phyloP scores from a whole-genome alignment of 2,329 filamentous ascomycete genomes.

The Fusarium metavorans region DNA sequence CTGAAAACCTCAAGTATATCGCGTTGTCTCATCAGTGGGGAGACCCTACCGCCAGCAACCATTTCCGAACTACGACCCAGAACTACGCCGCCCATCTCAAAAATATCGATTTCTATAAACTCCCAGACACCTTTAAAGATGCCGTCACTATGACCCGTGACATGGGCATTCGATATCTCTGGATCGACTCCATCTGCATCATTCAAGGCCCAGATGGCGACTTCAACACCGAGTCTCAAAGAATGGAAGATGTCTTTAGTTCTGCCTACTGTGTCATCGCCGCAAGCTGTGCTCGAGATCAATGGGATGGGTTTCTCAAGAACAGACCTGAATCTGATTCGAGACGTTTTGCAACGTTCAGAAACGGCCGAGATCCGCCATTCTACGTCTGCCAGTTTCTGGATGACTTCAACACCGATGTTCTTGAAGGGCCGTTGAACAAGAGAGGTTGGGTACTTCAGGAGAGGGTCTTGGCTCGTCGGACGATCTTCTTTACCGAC shows the following conservation, averaged over 20 bases:
- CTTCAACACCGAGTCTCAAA: slow-evolving; percentile 13
- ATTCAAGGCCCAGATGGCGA: slow-evolving; percentile 18
- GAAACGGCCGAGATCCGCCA: neutral
- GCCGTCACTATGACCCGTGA: slow-evolving; percentile 9
- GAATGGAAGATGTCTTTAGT: slow-evolving; percentile 24
- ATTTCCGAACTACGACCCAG: neutral
- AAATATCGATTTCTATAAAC: neutral
- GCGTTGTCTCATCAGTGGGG: slow-evolving; percentile 14
- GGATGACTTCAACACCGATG: slow-evolving; percentile 9
- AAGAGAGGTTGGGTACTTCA: slow-evolving; percentile 12
- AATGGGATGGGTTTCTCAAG: slow-evolving; percentile 4
- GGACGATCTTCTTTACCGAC: slow-evolving; percentile 1
- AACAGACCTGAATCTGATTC: neutral
- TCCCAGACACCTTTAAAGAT: slow-evolving; percentile 22
- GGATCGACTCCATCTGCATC: slow-evolving; percentile 32
- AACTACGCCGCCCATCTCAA: neutral
- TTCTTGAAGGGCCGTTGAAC: neutral
- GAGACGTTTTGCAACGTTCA: neutral
- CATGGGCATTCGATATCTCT: slow-evolving; percentile 21
- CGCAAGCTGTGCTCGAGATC: neutral
- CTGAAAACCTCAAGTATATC: neutral
- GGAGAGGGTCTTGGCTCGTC: slow-evolving; percentile 9
- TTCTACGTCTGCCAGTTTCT: neutral
- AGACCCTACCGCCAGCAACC: neutral
- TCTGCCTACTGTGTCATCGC: slow-evolving; percentile 35